phyloP scores from a whole-genome alignment of 192 early-diverging fungal species.

The Backusella tuberculispora region DNA sequence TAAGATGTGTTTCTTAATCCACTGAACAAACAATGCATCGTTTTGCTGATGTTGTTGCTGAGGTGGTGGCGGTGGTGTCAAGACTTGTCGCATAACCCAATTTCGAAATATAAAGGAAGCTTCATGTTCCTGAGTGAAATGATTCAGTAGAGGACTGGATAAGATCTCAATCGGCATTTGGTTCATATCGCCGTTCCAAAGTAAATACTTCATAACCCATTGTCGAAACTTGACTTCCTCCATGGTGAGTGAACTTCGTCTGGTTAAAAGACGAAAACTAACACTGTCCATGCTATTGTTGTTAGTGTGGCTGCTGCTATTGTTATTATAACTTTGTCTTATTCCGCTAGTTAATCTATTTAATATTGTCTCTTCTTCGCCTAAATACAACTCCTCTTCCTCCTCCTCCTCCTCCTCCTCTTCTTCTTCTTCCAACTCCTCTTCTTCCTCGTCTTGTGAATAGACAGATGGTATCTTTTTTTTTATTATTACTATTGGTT shows the following conservation, averaged over 20 bases:
- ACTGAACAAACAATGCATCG: not conserved
- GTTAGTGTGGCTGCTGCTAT: too few species aligned
- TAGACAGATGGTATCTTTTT: not conserved
- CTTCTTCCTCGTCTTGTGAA: conserved; percentile 7
- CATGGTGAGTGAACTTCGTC: not conserved
- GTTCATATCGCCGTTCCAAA: not conserved
- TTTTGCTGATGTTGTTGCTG: not conserved
- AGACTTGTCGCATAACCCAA: conserved; percentile 9
- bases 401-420: not conserved
- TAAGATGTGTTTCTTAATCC: conserved; percentile 12
- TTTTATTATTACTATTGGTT: not conserved
- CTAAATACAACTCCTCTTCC: not conserved
- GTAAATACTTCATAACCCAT: not conserved
- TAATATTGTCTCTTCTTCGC: not conserved
- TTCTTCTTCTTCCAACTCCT: not conserved
- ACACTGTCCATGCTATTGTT: not conserved
- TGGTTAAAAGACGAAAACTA: not conserved
- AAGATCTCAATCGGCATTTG: conserved; percentile 4
- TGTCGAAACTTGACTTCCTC: conserved; percentile 7
- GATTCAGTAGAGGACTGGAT: not conserved
- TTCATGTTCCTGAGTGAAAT: not conserved
- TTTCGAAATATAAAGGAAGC: conserved; percentile 1
- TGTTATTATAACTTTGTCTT: not conserved
- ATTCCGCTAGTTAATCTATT: not conserved
- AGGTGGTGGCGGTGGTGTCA: not conserved